Base-by-base conservation (phyloP, 306 rosid genomes). In the Dalbergia cochinchinensis region DNA sequence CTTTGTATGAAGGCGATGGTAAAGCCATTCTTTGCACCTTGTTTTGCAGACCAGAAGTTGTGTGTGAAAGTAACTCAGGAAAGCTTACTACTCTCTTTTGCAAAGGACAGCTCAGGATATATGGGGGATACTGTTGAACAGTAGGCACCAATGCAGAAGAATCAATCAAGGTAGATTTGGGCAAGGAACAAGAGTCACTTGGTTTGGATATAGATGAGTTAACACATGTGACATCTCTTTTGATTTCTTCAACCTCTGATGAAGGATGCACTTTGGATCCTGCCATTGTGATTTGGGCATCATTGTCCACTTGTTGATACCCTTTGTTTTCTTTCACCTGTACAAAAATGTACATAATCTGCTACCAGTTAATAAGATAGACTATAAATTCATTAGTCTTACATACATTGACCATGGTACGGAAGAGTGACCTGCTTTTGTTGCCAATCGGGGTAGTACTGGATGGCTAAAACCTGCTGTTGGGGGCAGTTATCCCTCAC, bases 391-490 rank as follows among this genome's bases (percentile, higher is more conserved):
- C 14, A 3, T 47, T 47, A 47, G 14, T 48, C 58, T 64, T n/a
- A 69, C 18, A 34, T 11, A 69, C 18, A 34, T 54, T 73, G 11
- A 45, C n/a, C 10, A 3, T 41, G 22, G 54, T 66, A 20, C 35
- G 59, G 65, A 20, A 63, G 6, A 73, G 31, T 80, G 22, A 88
- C 98, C 95, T 90, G 87, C 37, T 77, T 16, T 62, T 82, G 79
- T 74, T 86, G 86, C 94, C 92, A 92, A 16, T 81, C 80, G 4
- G 97, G 85, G 81, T 82, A 72, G 88, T 91, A 94, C 60, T 87
- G 84, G 48, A 91, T 91, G 13, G 97, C 94, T 69, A 90, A 78
- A 54, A 83, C 22, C 69, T 84, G 81, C 39, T 92, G 86, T 51
- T 83, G 83, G 76, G 79, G 73, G 69, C 88, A 73, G 83, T 71